phyloP scores from a whole-genome alignment of 1,139 yeast genomes.

The Kluyveromyces marxianus region DNA sequence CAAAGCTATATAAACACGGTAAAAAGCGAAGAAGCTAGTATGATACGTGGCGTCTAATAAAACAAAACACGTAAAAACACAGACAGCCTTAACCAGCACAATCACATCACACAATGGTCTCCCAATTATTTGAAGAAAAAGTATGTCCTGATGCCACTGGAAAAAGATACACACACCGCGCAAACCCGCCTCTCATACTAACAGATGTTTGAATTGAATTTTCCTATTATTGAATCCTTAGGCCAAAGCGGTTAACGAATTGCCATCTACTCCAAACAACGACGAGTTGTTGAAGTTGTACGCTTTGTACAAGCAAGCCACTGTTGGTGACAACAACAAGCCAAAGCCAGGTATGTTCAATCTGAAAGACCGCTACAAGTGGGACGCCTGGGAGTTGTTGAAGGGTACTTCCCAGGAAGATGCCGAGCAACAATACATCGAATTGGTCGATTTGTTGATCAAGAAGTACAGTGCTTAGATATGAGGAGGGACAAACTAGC shows the following conservation, averaged over 20 bases:
- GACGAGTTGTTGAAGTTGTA: constrained; percentile 79
- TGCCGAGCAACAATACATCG: constrained; percentile 80
- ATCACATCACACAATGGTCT: constrained; percentile 22
- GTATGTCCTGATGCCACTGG: constrained; percentile 1
- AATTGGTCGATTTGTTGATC: constrained; percentile 59
- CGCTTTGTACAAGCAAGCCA: constrained; percentile 94
- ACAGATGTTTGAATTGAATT: neutral
- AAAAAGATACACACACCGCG: neutral
- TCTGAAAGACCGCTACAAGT: constrained; percentile 91
- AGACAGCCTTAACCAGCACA: neutral
- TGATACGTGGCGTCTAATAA: no score
- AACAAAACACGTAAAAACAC: neutral
- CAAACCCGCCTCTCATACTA: no score
- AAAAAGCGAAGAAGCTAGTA: no score
- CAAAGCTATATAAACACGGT: no score
- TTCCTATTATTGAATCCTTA: constrained; percentile 19
- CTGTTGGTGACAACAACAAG: constrained; percentile 80
- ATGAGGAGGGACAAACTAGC: neutral
- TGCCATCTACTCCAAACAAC: constrained; percentile 73
- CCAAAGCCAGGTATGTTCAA: constrained; percentile 81
- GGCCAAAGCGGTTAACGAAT: constrained; percentile 75
- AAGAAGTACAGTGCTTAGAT: constrained; percentile 36
- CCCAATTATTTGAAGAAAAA: constrained; percentile 29
- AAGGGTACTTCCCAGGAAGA: constrained; percentile 84
- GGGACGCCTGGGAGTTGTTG: constrained; percentile 91